phyloP scores from a whole-genome alignment of 2,329 filamentous ascomycete genomes.

The Fusarium nygamai region DNA sequence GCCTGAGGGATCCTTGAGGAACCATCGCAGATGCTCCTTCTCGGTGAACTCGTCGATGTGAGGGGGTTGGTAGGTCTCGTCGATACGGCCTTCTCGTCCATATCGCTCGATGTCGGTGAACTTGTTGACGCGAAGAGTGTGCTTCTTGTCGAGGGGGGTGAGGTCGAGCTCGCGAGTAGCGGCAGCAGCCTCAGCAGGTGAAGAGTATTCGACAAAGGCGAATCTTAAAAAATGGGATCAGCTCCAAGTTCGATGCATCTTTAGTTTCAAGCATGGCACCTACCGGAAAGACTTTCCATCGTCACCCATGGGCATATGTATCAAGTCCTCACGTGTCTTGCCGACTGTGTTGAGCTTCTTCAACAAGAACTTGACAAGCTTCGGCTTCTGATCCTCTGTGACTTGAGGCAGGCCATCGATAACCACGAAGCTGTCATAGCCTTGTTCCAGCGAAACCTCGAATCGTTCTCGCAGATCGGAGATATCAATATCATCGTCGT shows the following conservation, averaged over 20 bases:
- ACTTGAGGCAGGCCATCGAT: constrained; percentile 93
- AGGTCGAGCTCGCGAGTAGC: constrained; percentile 90
- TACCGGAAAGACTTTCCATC: constrained; percentile 88
- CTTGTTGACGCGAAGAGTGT: constrained; percentile 96
- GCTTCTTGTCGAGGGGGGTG: constrained; percentile 93
- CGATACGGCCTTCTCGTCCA: constrained; percentile 90
- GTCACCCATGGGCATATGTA: constrained; percentile 94
- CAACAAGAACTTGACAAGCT: constrained; percentile 94
- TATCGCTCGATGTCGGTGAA: constrained; percentile 97
- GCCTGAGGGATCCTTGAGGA: constrained; percentile 81
- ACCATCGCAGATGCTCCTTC: constrained; percentile 94
- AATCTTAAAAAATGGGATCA: constrained; percentile 66
- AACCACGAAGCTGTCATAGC: constrained; percentile 95
- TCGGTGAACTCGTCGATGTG: constrained; percentile 86
- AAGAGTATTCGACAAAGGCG: constrained; percentile 96
- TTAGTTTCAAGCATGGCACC: constrained; percentile 43
- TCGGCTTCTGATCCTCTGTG: constrained; percentile 88
- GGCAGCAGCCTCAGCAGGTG: constrained; percentile 86
- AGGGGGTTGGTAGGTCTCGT: constrained; percentile 88
- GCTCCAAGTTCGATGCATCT: constrained; percentile 4
- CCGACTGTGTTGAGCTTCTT: constrained; percentile 91
- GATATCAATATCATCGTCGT: constrained; percentile 94
- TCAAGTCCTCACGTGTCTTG: constrained; percentile 83
- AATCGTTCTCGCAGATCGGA: constrained; percentile 94
- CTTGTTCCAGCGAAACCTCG: constrained; percentile 94